Percentiles rank a stretch among this genome's conserved stretches.
phyloP scores from a whole-genome alignment of 805 yeast species.

The Zygoascus tannicola region DNA sequence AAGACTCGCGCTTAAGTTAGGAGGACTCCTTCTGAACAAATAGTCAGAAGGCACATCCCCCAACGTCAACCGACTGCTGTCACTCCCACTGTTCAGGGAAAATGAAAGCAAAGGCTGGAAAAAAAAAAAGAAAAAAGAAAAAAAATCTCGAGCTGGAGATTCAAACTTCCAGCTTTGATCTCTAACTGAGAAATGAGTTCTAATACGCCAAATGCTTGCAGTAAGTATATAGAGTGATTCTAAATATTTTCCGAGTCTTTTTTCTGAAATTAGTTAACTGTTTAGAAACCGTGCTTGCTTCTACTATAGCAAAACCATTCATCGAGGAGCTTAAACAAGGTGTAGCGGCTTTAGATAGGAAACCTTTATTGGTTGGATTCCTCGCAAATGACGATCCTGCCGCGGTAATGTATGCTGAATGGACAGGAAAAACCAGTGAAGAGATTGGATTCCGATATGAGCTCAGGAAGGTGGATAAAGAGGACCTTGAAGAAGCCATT shows the following conservation, averaged over 20 bases:
- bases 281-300: constrained; percentile 62
- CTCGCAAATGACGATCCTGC: constrained; percentile 93
- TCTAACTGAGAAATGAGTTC: too few species aligned
- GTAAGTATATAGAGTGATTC: background rate
- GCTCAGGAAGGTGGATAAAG: constrained; percentile 62
- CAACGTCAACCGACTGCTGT: too few species aligned
- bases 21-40: too few species aligned
- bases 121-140: too few species aligned
- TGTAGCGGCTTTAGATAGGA: constrained; percentile 42
- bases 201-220: background rate
- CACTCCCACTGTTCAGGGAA: too few species aligned
- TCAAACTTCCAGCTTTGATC: too few species aligned
- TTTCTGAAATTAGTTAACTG: background rate
- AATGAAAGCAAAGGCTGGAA: too few species aligned
- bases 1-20: too few species aligned
- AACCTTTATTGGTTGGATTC: constrained; percentile 81
- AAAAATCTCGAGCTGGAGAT: too few species aligned
- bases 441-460: constrained; percentile 81
- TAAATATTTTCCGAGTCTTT: background rate
- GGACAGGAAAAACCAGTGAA: constrained; percentile 89
- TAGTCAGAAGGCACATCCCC: too few species aligned
- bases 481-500: constrained; percentile 74
- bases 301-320: constrained; percentile 76
- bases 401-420: constrained; percentile 86
- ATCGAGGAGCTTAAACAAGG: constrained; percentile 58